Evolutionary conservation across 768 basidiomycete genomes (phyloP).

Genomic region (Amyloporia xantha): DNA sequence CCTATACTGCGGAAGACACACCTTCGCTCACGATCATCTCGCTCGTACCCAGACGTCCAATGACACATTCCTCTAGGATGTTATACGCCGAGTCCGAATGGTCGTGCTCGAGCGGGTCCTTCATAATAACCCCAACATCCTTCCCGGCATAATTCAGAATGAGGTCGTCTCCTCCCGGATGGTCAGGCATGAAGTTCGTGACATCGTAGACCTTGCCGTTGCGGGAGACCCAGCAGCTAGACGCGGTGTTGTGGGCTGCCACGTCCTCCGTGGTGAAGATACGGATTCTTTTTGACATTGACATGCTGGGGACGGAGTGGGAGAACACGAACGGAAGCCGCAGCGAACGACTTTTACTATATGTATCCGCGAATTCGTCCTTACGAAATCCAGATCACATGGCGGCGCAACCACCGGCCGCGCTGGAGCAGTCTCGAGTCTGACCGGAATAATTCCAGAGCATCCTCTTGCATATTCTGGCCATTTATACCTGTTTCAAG

Average conservation of each 20-base stretch:
- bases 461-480: too few relatives aligned
- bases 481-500: too few relatives aligned
- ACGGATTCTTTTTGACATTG: constrained; percentile 60
- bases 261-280: constrained; percentile 78
- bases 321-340: constrained; percentile 3
- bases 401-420: not conserved
- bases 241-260: constrained; percentile 45
- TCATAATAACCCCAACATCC: constrained; percentile 79
- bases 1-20: constrained; percentile 29
- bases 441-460: too few relatives aligned
- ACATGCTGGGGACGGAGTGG: constrained; percentile 36
- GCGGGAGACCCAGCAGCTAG: constrained; percentile 79
- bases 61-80: constrained; percentile 81
- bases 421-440: not conserved
- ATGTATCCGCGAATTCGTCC: not conserved
- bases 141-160: constrained; percentile 78
- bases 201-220: constrained; percentile 87
- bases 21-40: constrained; percentile 76
- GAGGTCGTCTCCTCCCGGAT: constrained; percentile 93
- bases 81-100: constrained; percentile 90
- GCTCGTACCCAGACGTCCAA: constrained; percentile 76
- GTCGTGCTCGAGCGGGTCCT: constrained; percentile 70
- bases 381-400: constrained; percentile 5
- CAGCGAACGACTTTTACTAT: not conserved
- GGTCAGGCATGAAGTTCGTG: constrained; percentile 75